These are phyloP conservation scores for Dactylellina sp. DNA, from an alignment of 2,329 filamentous ascomycete genomes.

Conservation along the genomic window DNA sequence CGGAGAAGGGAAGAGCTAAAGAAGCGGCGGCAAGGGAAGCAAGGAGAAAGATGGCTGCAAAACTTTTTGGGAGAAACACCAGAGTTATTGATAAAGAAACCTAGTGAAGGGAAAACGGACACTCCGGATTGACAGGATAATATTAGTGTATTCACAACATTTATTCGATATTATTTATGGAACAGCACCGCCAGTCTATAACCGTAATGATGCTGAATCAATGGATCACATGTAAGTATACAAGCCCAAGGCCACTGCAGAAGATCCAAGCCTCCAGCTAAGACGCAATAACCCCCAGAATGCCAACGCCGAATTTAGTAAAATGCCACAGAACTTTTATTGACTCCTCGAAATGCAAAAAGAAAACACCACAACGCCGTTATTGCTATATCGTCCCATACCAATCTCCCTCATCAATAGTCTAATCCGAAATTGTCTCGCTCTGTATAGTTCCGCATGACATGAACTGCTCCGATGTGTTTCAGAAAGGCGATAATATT, in stretches of 20 bases:
- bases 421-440: conserved; percentile 46
- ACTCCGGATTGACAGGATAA: conserved; percentile 1
- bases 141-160: no score
- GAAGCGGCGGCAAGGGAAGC: conserved; percentile 72
- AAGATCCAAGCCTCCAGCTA: no score
- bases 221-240: neutral
- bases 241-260: neutral
- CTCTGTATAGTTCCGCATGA: conserved; percentile 36
- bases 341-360: conserved; percentile 5
- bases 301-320: no score
- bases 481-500: conserved; percentile 45
- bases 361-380: conserved; percentile 14
- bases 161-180: no score
- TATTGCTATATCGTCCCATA: no score
- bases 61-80: conserved; percentile 65
- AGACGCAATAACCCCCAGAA: no score
- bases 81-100: conserved; percentile 24
- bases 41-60: conserved; percentile 79
- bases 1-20: conserved; percentile 64
- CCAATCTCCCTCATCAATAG: conserved; percentile 20
- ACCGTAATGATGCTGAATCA: neutral
- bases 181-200: neutral
- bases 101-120: conserved; percentile 15
- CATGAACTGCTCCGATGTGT: conserved; percentile 42
- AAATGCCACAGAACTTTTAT: neutral